Evolutionary conservation across 495 filamentous ascomycete genomes (phyloP), one percentile per base, ranked within the genome.

Genomic region (Symbiotaphrina buchneri): DNA sequence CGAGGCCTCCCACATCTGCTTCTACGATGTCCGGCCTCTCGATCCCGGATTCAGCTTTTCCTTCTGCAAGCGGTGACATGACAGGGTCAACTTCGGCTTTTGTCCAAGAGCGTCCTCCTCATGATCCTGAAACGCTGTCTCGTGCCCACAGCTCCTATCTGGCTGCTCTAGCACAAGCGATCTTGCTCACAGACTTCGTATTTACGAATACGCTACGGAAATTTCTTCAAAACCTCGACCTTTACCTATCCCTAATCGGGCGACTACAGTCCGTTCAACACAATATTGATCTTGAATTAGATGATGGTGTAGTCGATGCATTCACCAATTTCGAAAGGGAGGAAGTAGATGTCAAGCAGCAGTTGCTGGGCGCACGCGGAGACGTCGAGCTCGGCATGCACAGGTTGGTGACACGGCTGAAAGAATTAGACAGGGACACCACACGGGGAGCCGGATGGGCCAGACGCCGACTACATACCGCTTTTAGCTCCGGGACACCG

Each of bases 51-150:
- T 8, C 13, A 13, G 8, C 22, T 13, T 7, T 25, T 25, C 22
- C 22, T 8, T 25, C 22, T 8, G 7, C 22, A 25, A 25, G 8
- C 22, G 13, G 13, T 13, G 18, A 18, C 3, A 35, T 13, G 17
- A 22, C 34, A 16, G 36, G 23, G 19, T 17, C 13, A 5, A 16
- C 30, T 11, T 36, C 31, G 10, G 18, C 21, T 14, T 14, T 11
- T 20, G 13, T n/a, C 14, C 30, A 3, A 1, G 1, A 22, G 19
- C 30, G 25, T n/a, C 16, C 30, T 22, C 7, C 30, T 10, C 70
- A 73, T 41, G 85, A 95, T 43, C 84, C 84, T 0, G 81, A 92
- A 49, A 71, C 71, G 10, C 63, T 94, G 15, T 68, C 81, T 5
- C 61, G 65, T 14, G 81, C 77, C 4, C 85, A 95, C 46, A 60